Base-by-base conservation (phyloP, 192 early-diverging fungal genomes). In the Coemansia biformis region DNA sequence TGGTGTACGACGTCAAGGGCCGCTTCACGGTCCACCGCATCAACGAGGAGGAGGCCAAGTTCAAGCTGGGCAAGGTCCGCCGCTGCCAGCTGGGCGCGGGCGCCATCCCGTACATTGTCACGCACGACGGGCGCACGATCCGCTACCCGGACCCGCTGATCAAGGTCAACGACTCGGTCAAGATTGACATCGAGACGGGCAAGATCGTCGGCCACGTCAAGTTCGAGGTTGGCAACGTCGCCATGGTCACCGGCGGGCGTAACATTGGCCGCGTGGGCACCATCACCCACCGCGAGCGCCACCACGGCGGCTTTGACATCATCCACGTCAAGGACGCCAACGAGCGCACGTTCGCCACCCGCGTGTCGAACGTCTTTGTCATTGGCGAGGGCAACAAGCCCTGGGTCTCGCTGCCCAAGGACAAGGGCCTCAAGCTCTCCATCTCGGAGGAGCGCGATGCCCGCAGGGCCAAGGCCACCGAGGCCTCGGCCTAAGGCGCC, bases 1-100 rank as follows among this genome's bases (percentile, higher is more conserved):
- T 99, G 52, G 81, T 99, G 76, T 97, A 92, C 82, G 96, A 99
- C 81, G 82, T 83, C 79, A 99, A 99, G 87, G 96, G 96, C 54
- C 93, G 94, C 60, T 99, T 96, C 85, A 88, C 91, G 56, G 91
- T 99, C 78, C 96, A 99, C 86, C 88, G 92, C 76, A 97, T 99
- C 77, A 90, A 87, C 46, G 87, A 81, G 32, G 93, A 97, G 71
- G 96, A 99, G 81, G 88, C 90, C 80, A 89, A 92, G 81, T 99
- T 97, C 91, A 99, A 99, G 84, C 83, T 99, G 53, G 87, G 89
- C 80, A 99, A 99, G 85, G 89, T 99, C 58, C 92, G 88, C 80
- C 86, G 85, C 73, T 85, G 92, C 66, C 81, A 96, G 80, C 78
- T 97, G 52, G 94, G 94, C 58, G 79, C 86, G 63, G 96, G 96